These are phyloP conservation scores for Trypanosoma scelopori DNA, from an alignment of 208 protist genomes.

Conservation along the genomic window DNA sequence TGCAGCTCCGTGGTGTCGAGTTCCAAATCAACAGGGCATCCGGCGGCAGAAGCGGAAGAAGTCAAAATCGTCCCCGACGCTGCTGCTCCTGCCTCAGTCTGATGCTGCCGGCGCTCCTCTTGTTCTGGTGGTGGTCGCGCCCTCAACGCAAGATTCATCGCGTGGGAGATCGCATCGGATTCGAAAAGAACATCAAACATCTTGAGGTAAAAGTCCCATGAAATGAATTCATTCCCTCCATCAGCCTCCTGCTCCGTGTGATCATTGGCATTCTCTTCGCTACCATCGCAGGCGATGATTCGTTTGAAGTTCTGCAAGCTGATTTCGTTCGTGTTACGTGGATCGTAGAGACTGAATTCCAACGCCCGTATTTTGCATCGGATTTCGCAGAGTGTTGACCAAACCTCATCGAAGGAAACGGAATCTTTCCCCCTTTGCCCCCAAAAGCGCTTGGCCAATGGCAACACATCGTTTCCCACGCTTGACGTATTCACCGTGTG, in stretches of 20 bases:
- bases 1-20: constrained; percentile 51
- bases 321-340: constrained; percentile 49
- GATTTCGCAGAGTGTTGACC: constrained; percentile 50
- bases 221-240: constrained; percentile 20
- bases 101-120: constrained; percentile 1
- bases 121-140: constrained; percentile 33
- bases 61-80: neutral
- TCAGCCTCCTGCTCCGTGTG: neutral
- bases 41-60: neutral
- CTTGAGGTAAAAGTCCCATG: constrained; percentile 68
- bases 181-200: constrained; percentile 70
- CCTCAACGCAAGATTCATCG: constrained; percentile 48
- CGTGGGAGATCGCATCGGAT: constrained; percentile 40
- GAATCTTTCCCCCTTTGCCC: neutral
- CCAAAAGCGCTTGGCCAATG: constrained; percentile 20
- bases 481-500: neutral
- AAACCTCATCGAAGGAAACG: constrained; percentile 49
- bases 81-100: neutral
- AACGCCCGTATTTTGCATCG: constrained; percentile 66
- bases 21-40: constrained; percentile 6
- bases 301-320: constrained; percentile 39
- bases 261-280: neutral
- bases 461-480: neutral
- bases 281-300: constrained; percentile 35
- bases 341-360: constrained; percentile 62